A percentile compares a stretch with the other conserved stretches of the same genome.
phyloP scores from a whole-genome alignment of 2,329 filamentous ascomycete genomes.

The Ascochyta clinopodiicola region DNA sequence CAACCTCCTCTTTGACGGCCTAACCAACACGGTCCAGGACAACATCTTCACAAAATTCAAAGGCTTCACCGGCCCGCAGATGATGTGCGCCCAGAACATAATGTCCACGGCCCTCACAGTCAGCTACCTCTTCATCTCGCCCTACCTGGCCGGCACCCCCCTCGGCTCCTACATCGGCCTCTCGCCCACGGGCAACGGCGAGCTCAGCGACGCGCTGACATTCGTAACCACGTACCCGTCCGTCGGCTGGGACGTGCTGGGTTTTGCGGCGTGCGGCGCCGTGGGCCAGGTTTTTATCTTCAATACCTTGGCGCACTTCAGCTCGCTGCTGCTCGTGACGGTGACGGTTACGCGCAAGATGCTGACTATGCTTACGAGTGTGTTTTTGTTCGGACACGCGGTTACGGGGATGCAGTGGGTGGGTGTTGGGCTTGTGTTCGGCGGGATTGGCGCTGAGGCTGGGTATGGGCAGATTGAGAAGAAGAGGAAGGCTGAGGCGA shows the following conservation, averaged over 20 bases:
- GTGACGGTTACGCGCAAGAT: slow-evolving; percentile 98
- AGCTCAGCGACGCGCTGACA: slow-evolving; percentile 77
- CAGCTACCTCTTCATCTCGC: slow-evolving; percentile 77
- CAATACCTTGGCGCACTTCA: slow-evolving; percentile 92
- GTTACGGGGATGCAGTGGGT: slow-evolving; percentile 91
- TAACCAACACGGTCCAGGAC: slow-evolving; percentile 97
- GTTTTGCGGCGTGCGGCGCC: slow-evolving; percentile 88
- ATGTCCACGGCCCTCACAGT: slow-evolving; percentile 81
- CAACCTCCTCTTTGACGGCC: slow-evolving; percentile 92
- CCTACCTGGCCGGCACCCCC: slow-evolving; percentile 73
- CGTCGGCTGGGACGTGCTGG: slow-evolving; percentile 86
- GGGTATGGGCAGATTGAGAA: slow-evolving; percentile 83
- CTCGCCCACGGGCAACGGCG: slow-evolving; percentile 61
- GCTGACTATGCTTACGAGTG: slow-evolving; percentile 97
- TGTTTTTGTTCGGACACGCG: slow-evolving; percentile 90
- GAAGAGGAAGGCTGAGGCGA: slow-evolving; percentile 74
- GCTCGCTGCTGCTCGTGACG: slow-evolving; percentile 88
- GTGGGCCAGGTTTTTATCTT: slow-evolving; percentile 95
- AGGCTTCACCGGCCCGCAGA: slow-evolving; percentile 89
- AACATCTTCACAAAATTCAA: slow-evolving; percentile 82
- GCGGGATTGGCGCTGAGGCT: slow-evolving; percentile 91
- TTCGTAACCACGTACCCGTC: slow-evolving; percentile 82
- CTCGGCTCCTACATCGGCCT: slow-evolving; percentile 53
- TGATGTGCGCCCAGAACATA: slow-evolving; percentile 98
- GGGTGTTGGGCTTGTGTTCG: slow-evolving; percentile 91